Base-by-base conservation (phyloP, 257 asterid genomes). In the Oldenlandia corymbosa region DNA sequence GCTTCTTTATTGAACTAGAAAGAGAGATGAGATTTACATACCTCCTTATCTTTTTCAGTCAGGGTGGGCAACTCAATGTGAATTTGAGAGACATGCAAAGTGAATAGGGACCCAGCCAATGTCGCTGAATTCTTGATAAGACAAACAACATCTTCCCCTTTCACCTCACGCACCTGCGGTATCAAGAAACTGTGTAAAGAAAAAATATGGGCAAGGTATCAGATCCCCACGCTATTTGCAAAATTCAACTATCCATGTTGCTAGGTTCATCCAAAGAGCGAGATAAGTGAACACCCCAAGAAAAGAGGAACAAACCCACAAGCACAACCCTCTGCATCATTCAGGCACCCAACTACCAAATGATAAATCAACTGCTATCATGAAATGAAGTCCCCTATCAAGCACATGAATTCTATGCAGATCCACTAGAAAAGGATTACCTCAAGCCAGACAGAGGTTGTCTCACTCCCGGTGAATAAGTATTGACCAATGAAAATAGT, bases 361-460 rank as follows among this genome's bases (percentile, higher is more conserved):
- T 51, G 23, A 52, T 1, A 56, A 26, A 31, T 26, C 20, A 62
- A 16, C 56, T 41, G 57, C 30, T 24, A 49, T 0, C 41, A 4
- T 31, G 46, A 48, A 24, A 4, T 17, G 12, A 26, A 37, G 20
- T n/a, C 17, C 26, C 50, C 21, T 0, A 24, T 4, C 16, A 60
- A 41, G 18, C 60, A 41, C 34, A 60, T 1, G 42, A 17, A 61
- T 2, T 27, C 24, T 27, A 62, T 23, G 45, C 28, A 46, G 21
- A 58, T 39, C 20, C 34, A 39, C 43, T 14, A 20, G 59, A 52
- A 10, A 17, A 54, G 36, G 32, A 60, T 39, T 80, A 89, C 97
- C 97, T 90, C 97, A 39, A 90, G 82, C 95, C 97, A 90, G 53
- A 85, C 94, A 48, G 97, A 87, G 58, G 95, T 85, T 28, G 91